A percentile compares a stretch with the other conserved stretches of the same genome.
Evolutionary conservation across 1,139 yeast genomes (phyloP).

Genomic region (Candida dubliniensis): DNA sequence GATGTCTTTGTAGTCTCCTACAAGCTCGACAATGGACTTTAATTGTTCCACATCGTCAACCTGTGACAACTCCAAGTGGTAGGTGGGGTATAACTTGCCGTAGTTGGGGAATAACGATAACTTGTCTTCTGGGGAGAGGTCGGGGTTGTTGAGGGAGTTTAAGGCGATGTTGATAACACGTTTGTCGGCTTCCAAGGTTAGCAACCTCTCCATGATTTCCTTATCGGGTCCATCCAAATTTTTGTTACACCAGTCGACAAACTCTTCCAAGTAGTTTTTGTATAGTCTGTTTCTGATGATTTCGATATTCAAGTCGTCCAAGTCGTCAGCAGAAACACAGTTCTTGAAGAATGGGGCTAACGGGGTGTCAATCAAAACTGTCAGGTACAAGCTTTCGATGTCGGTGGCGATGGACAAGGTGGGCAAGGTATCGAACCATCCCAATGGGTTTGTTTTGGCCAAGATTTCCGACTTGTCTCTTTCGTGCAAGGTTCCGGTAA

Average conservation of each 20-base stretch:
- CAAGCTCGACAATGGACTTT: constrained; percentile 66
- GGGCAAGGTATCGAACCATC: constrained; percentile 98
- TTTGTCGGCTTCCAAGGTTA: constrained; percentile 93
- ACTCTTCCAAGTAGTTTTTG: constrained; percentile 91
- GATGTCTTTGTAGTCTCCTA: constrained; percentile 72
- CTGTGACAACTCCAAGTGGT: constrained; percentile 66
- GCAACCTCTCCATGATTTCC: constrained; percentile 74
- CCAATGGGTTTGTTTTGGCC: constrained; percentile 91
- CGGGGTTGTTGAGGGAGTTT: constrained; percentile 81
- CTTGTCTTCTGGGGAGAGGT: constrained; percentile 70
- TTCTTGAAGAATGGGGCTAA: constrained; percentile 94
- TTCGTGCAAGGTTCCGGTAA: constrained; percentile 95
- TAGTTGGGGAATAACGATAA: constrained; percentile 69
- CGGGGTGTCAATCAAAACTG: constrained; percentile 96
- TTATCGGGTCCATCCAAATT: constrained; percentile 73
- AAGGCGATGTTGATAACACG: constrained; percentile 88
- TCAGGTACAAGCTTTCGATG: constrained; percentile 84
- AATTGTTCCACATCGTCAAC: constrained; percentile 88
- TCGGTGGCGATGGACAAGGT: constrained; percentile 94
- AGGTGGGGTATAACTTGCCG: constrained; percentile 79
- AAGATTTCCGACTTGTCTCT: constrained; percentile 86
- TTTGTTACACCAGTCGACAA: constrained; percentile 60
- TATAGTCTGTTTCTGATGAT: constrained; percentile 87
- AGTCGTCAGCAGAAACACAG: constrained; percentile 88
- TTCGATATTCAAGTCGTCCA: constrained; percentile 94